These are phyloP conservation scores for Botrytis cinerea DNA, from an alignment of 2,329 filamentous ascomycete genomes.

Conservation along the genomic window DNA sequence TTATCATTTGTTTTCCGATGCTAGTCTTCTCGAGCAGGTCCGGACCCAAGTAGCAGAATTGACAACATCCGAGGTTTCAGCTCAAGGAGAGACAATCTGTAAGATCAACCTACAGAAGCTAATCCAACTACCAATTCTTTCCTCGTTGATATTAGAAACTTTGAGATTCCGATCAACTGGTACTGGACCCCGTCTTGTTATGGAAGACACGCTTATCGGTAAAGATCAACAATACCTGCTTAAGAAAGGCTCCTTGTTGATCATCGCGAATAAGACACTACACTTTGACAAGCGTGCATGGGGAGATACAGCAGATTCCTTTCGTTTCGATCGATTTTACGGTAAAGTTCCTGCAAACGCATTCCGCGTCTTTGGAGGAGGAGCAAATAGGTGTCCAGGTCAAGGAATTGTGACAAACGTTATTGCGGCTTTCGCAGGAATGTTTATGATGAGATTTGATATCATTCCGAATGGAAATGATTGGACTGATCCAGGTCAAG, in stretches of 20 bases:
- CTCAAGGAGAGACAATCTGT: not conserved
- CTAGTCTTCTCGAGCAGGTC: not conserved
- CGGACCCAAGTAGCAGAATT: slow-evolving; percentile 7
- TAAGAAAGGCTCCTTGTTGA: slow-evolving; percentile 16
- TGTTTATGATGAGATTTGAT: slow-evolving; percentile 19
- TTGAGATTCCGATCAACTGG: slow-evolving; percentile 14
- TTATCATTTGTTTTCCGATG: slow-evolving; percentile 14
- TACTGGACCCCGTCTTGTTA: slow-evolving; percentile 5
- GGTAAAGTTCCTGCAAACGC: not conserved
- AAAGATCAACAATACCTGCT: slow-evolving; percentile 21
- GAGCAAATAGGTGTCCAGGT: slow-evolving; percentile 19
- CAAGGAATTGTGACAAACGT: not conserved
- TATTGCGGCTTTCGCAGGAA: slow-evolving; percentile 1
- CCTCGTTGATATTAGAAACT: not conserved
- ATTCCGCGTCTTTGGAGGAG: slow-evolving; percentile 21
- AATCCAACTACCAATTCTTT: not conserved
- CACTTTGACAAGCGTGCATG: slow-evolving; percentile 21
- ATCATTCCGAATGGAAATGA: not conserved
- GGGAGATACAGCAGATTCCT: slow-evolving; percentile 7
- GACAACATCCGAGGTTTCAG: not conserved
- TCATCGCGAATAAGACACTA: slow-evolving; percentile 7
- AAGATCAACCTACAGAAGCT: slow-evolving; percentile 13
- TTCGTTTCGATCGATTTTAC: slow-evolving; percentile 6
- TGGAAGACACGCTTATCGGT: slow-evolving; percentile 16
- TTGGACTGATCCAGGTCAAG: slow-evolving; percentile 10